phyloP scores from a whole-genome alignment of 208 protist species.

The Trichomonas vaginalis region DNA sequence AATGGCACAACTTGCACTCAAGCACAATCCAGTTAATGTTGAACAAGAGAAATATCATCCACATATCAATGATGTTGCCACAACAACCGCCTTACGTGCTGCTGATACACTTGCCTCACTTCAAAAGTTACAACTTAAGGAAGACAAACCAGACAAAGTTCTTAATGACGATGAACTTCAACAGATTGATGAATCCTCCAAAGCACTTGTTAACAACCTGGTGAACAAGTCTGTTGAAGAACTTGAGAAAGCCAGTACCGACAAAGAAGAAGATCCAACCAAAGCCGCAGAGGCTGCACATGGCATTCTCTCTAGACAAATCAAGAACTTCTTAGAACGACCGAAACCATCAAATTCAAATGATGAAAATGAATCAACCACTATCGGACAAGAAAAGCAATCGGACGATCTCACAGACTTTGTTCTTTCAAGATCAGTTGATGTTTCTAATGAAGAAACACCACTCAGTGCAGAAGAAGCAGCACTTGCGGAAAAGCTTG shows the following conservation, averaged over 20 bases:
- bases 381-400: too few relatives aligned
- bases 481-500: background rate
- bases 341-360: too few relatives aligned
- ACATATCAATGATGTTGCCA: background rate
- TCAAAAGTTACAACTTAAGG: background rate
- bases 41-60: background rate
- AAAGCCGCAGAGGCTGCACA: background rate
- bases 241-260: background rate
- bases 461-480: background rate
- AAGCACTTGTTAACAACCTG: background rate
- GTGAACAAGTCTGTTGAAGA: background rate
- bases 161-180: background rate
- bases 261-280: background rate
- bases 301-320: background rate
- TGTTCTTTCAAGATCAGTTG: background rate
- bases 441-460: background rate
- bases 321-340: background rate
- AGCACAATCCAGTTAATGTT: background rate
- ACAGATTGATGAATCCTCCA: background rate
- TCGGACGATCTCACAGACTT: background rate
- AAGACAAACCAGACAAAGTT: background rate
- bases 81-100: background rate
- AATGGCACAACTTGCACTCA: background rate
- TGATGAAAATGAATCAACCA: too few relatives aligned
- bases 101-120: background rate